Evolutionary conservation across 176 grass and related monocot genomes (phyloP), one percentile per base, ranked within the genome.

Genomic region (Triticum timopheevii): DNA sequence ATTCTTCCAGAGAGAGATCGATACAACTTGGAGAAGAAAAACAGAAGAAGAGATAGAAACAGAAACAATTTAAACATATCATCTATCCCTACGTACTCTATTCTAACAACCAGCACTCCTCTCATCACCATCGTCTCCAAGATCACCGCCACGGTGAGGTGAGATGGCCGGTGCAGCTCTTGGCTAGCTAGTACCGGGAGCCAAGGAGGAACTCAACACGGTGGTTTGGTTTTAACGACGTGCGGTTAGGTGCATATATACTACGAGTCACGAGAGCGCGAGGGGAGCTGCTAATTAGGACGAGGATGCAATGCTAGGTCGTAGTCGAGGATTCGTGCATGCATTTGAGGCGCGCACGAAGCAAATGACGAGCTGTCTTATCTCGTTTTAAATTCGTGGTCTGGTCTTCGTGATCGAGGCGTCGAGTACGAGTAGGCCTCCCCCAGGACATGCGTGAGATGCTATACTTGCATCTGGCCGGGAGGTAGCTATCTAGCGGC

Each of bases 301-400:
- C 16, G 58, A 16, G 4, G 38, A 86, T 17, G 47, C 62, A 27
- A 5, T 25, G 68, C 10, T 5, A 45, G 23, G 69, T 71, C 20
- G 20, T 34, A 58, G 52, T 58, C 33, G 67, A 19, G 1, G 33
- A 38, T 22, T 69, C 31, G 13, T 10, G 61, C 30, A 8, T 28
- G 61, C 42, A 34, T 50, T 83, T 66, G 86, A 83, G 86, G 86
- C 11, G 35, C 52, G 73, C 86, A 88, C 86, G 80, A 72, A 40
- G 35, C 9, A 42, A 40, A 71, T 23, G 35, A 13, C 69, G 34
- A 71, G 54, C 82, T 28, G 81, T 47, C 45, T 47, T 2, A 47
- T 71, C 13, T 42, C n/a, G 19, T 49, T 35, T 73, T 47, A 47
- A 8, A 10, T 20, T 39, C 34, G 61, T 64, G n/a, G 12, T 67